Evolutionary conservation across 108 stramenopile genomes (phyloP).

Genomic region (Cyclotella cryptica): DNA sequence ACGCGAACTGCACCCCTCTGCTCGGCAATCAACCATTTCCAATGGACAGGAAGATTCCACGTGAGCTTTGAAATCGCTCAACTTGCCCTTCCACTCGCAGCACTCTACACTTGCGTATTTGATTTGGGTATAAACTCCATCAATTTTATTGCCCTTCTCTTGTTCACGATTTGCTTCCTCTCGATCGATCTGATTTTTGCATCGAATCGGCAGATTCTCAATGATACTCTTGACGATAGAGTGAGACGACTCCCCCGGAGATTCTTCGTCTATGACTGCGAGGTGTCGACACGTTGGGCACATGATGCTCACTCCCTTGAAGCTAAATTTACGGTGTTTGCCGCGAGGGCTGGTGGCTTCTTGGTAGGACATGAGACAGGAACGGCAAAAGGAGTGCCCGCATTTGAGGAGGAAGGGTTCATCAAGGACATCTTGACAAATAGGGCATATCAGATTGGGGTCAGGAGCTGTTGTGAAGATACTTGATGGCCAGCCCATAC

Average conservation of each 20-base stretch:
- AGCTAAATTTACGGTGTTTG: slow-evolving; percentile 5
- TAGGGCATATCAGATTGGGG: slow-evolving; percentile 25
- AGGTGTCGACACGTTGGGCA: slow-evolving; percentile 35
- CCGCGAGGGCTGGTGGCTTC: background rate
- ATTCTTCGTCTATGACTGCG: slow-evolving; percentile 2
- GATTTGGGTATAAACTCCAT: background rate
- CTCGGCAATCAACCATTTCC: slow-evolving; percentile 19
- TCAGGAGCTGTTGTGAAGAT: slow-evolving; percentile 27
- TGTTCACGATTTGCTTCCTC: slow-evolving; percentile 17
- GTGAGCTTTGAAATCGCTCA: slow-evolving; percentile 11
- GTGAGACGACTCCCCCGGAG: background rate
- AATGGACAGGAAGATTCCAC: slow-evolving; percentile 1
- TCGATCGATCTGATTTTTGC: slow-evolving; percentile 16
- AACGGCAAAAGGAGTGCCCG: slow-evolving; percentile 31
- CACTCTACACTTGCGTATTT: slow-evolving; percentile 16
- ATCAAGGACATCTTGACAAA: slow-evolving; percentile 38
- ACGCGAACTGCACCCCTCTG: background rate
- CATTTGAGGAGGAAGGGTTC: slow-evolving; percentile 14
- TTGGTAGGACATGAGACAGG: slow-evolving; percentile 17
- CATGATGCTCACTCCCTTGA: slow-evolving; percentile 19
- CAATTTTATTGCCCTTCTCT: background rate
- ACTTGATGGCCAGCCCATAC: slow-evolving; percentile 19
- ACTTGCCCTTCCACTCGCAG: slow-evolving; percentile 29
- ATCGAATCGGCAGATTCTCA: slow-evolving; percentile 19
- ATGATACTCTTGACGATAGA: slow-evolving; percentile 20